Conservation (phyloP, 371 early-diverging fungal genomes). For the Mortierella sp. region DNA sequence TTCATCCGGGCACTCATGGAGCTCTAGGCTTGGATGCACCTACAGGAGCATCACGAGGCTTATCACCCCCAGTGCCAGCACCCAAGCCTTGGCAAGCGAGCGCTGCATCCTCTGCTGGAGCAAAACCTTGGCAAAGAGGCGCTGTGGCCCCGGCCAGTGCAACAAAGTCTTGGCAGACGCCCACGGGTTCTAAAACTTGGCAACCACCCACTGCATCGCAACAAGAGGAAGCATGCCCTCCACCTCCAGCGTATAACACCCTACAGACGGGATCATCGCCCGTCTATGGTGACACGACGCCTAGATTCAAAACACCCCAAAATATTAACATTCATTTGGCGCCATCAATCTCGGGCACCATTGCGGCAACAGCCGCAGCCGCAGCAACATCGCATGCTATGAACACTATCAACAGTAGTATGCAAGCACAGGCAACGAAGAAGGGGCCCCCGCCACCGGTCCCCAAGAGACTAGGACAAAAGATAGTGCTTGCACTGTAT, state of each 20-base stretch:
- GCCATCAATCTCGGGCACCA: slow-evolving; percentile 34
- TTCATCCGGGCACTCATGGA: slow-evolving; percentile 5
- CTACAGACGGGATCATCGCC: slow-evolving; percentile 2
- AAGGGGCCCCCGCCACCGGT: slow-evolving; percentile 44
- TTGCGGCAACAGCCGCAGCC: slow-evolving; percentile 32
- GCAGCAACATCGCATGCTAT: slow-evolving; percentile 32
- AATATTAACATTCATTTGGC: slow-evolving; percentile 32
- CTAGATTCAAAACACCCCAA: slow-evolving; percentile 21
- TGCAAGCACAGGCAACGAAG: slow-evolving; percentile 16
- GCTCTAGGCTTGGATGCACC: not conserved
- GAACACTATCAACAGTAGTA: slow-evolving; percentile 11
- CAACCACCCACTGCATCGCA: not conserved
- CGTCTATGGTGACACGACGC: slow-evolving; percentile 3
- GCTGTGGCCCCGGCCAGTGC: slow-evolving; percentile 1
- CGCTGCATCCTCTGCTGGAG: slow-evolving; percentile 8
- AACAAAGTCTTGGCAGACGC: slow-evolving; percentile 24
- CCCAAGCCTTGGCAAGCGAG: slow-evolving; percentile 25
- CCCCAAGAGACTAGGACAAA: slow-evolving; percentile 29
- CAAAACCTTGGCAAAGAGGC: slow-evolving; percentile 30
- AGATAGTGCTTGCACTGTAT: slow-evolving; percentile 70
- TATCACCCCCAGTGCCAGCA: slow-evolving; percentile 18
- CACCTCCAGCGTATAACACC: slow-evolving; percentile 51
- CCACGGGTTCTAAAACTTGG: not conserved
- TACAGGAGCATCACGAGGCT: not conserved
- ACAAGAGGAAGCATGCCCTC: slow-evolving; percentile 9